Base-by-base conservation (phyloP, 2,329 filamentous ascomycete genomes). In the Pestalotiopsis sp. region DNA sequence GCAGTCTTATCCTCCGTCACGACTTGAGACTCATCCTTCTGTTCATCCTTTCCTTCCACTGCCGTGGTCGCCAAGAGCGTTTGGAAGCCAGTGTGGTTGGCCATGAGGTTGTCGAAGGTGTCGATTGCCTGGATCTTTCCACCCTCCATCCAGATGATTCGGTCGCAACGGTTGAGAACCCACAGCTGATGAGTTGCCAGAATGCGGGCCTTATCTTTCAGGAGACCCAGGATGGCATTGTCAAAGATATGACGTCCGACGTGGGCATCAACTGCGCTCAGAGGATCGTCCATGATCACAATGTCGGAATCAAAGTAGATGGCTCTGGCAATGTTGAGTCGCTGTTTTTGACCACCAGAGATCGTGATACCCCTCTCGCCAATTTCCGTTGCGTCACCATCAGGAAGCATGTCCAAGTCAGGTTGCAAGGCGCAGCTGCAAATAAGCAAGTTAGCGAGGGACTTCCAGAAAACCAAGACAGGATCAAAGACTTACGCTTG, bases 311-410 rank as follows among this genome's bases (percentile, higher is more conserved):
- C 85, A 70, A 91, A 92, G 82, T 95, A 87, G 72, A 92, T 91
- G 70, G 90, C 90, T 63, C 96, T 89, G 20, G 96, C 96, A 76
- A 98, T 98, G 77, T 98, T 98, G 73, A 98, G 84, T 12, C 96
- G 90, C 79, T 98, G 95, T 80, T 98, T 98, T 80, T 98, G 95
- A 1, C 95, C 95, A 68, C 96, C 95, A 20, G 94, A 97, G 1
- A 98, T 92, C 1, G 94, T 98, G 76, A 98, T 98, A 66, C 96
- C 95, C 70, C 94, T 91, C 80, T 98, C 96, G 31, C 95, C 96
- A 76, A 98, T 97, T 79, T 98, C 95, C 0, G 95, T 99, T 74
- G 88, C 81, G 75, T 98, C 96, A 14, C 94, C 93, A 68, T 92
- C 89, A 0, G 95, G 95, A n/a, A 98, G 85, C 90, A 97, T 97